A percentile compares a stretch with the other conserved stretches of the same genome.
These are phyloP conservation scores for Globisporangium ultimum DNA, from an alignment of 352 stramenopile genomes.

Conservation along the genomic window DNA sequence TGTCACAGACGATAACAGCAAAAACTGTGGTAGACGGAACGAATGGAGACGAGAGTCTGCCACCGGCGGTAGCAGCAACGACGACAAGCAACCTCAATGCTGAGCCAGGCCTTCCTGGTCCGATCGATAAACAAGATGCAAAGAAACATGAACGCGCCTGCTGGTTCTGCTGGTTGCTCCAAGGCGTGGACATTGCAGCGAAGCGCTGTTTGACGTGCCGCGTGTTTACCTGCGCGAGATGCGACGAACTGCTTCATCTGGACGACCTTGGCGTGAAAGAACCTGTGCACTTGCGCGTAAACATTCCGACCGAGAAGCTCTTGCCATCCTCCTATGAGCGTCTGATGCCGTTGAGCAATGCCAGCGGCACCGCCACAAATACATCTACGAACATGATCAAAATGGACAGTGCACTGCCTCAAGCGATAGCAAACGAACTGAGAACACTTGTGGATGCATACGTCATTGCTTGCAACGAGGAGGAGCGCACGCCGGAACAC, in stretches of 20 bases:
- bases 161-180: conserved; percentile 30
- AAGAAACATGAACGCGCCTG: conserved; percentile 12
- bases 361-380: neutral
- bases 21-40: neutral
- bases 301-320: conserved; percentile 8
- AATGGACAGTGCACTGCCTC: neutral
- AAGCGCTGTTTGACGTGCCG: conserved; percentile 47
- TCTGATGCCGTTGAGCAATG: neutral
- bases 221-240: conserved; percentile 35
- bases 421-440: conserved; percentile 13
- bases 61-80: neutral
- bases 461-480: conserved; percentile 13
- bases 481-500: conserved; percentile 1
- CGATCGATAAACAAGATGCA: neutral
- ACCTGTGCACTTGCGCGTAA: conserved; percentile 42
- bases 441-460: conserved; percentile 24
- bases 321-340: neutral
- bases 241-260: conserved; percentile 48
- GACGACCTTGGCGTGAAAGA: conserved; percentile 65
- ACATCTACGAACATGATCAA: neutral
- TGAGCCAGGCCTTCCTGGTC: too few relatives aligned
- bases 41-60: conserved; percentile 4
- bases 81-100: neutral
- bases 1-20: neutral
- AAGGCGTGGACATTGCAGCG: conserved; percentile 4